Percentiles rank a stretch among this genome's conserved stretches.
These are phyloP conservation scores for Penicillium expansum DNA, from an alignment of 2,329 filamentous ascomycete genomes.

Conservation along the genomic window DNA sequence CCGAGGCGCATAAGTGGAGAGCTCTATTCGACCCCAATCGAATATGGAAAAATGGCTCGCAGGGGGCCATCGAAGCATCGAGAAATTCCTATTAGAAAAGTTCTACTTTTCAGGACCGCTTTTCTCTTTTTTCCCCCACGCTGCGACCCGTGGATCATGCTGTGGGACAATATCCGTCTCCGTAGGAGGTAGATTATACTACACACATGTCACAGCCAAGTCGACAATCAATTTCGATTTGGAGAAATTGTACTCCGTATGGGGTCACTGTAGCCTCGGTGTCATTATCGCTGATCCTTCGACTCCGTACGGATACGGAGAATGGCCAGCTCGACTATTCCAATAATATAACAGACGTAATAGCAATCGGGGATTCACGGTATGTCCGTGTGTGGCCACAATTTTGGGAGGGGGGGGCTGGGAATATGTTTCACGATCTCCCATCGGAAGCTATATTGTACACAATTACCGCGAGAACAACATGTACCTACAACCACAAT, in stretches of 20 bases:
- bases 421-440: not conserved
- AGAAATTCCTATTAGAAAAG: slow-evolving; percentile 5
- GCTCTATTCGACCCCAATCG: not conserved
- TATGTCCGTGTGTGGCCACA: not conserved
- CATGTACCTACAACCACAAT: not conserved
- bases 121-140: slow-evolving; percentile 14
- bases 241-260: not conserved
- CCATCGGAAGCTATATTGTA: not conserved
- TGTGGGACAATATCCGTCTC: not conserved
- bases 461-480: not conserved
- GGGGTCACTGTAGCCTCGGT: not conserved
- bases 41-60: slow-evolving; percentile 5
- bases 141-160: slow-evolving; percentile 15
- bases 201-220: not conserved
- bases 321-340: not conserved
- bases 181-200: not conserved
- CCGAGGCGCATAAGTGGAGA: slow-evolving; percentile 6
- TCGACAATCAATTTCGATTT: not conserved
- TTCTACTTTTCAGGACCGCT: not conserved
- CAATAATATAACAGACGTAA: not conserved
- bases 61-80: slow-evolving; percentile 8
- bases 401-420: not conserved
- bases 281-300: not conserved
- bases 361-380: not conserved
- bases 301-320: not conserved